Evolutionary conservation across 176 grass and related monocot genomes (phyloP).

Genomic region (Aechmea fasciata): DNA sequence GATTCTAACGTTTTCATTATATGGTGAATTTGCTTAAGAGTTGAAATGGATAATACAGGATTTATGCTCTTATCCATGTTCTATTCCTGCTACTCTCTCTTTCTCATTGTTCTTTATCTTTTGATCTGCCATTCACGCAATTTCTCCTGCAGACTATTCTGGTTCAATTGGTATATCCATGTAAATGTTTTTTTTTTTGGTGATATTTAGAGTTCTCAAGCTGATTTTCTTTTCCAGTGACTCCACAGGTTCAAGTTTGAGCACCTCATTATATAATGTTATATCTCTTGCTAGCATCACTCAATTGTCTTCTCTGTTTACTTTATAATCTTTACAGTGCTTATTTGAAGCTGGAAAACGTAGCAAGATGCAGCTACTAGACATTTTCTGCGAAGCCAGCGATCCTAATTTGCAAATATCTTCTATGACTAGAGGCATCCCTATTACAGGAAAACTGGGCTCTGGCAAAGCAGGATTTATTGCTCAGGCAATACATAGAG

Average conservation of each 20-base stretch:
- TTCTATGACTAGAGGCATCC: conserved; percentile 20
- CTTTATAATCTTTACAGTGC: conserved; percentile 39
- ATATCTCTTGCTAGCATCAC: conserved; percentile 3
- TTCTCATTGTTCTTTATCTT: too few species aligned
- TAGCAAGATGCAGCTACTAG: conserved; percentile 61
- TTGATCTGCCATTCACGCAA: too few species aligned
- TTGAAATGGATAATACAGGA: too few species aligned
- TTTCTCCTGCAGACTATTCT: too few species aligned
- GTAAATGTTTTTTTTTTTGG: too few species aligned
- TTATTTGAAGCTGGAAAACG: conserved; percentile 76
- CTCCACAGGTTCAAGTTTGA: not conserved
- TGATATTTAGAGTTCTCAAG: not conserved
- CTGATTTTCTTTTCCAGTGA: not conserved
- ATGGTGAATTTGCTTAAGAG: too few species aligned
- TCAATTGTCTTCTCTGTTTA: not conserved
- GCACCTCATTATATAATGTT: not conserved
- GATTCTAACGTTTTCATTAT: too few species aligned
- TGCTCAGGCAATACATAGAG: conserved; percentile 40
- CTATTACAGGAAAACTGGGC: conserved; percentile 22
- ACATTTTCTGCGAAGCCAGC: conserved; percentile 76
- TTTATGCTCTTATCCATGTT: too few species aligned
- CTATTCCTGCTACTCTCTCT: too few species aligned
- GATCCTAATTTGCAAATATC: conserved; percentile 31
- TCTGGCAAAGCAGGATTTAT: conserved; percentile 34
- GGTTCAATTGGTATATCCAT: too few species aligned